Evolutionary conservation across 2,329 filamentous ascomycete genomes (phyloP).

Genomic region (Cadophora sp.): DNA sequence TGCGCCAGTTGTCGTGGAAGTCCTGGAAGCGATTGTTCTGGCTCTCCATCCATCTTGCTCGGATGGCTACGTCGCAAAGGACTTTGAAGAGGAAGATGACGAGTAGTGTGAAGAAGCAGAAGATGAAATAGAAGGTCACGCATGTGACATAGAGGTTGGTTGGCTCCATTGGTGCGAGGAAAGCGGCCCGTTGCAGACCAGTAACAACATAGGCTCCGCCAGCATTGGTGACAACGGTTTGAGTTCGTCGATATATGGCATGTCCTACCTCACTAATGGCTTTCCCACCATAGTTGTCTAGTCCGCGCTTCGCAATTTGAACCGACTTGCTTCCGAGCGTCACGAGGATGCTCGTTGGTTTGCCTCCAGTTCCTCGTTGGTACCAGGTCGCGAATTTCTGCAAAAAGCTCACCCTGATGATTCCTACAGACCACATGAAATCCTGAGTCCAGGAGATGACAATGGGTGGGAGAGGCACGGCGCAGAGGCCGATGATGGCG

Average conservation of each 20-base stretch:
- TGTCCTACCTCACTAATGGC: not conserved
- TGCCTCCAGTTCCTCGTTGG: slow-evolving; percentile 89
- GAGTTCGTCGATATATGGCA: slow-evolving; percentile 41
- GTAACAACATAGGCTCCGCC: slow-evolving; percentile 69
- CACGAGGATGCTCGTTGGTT: slow-evolving; percentile 80
- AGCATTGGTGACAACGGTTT: slow-evolving; percentile 62
- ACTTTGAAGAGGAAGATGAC: slow-evolving; percentile 81
- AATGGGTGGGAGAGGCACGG: slow-evolving; percentile 82
- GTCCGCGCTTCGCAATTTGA: slow-evolving; percentile 69
- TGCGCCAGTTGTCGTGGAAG: slow-evolving; percentile 92
- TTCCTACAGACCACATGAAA: slow-evolving; percentile 98
- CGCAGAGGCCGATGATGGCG: slow-evolving; percentile 86
- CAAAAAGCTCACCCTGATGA: slow-evolving; percentile 84
- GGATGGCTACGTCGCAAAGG: slow-evolving; percentile 77
- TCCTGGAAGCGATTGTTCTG: slow-evolving; percentile 79
- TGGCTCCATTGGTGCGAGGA: slow-evolving; percentile 81
- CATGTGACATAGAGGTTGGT: slow-evolving; percentile 96
- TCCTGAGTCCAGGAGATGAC: slow-evolving; percentile 95
- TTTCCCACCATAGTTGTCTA: slow-evolving; percentile 39
- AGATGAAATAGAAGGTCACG: slow-evolving; percentile 85
- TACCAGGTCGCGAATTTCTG: slow-evolving; percentile 94
- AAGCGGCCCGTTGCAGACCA: slow-evolving; percentile 89
- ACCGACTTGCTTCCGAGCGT: slow-evolving; percentile 78
- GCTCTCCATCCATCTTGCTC: slow-evolving; percentile 76
- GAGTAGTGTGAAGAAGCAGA: slow-evolving; percentile 77